Evolutionary conservation across 257 asterid species (phyloP), one percentile per base, ranked within the genome.

Genomic region (Lithospermum erythrorhizon): DNA sequence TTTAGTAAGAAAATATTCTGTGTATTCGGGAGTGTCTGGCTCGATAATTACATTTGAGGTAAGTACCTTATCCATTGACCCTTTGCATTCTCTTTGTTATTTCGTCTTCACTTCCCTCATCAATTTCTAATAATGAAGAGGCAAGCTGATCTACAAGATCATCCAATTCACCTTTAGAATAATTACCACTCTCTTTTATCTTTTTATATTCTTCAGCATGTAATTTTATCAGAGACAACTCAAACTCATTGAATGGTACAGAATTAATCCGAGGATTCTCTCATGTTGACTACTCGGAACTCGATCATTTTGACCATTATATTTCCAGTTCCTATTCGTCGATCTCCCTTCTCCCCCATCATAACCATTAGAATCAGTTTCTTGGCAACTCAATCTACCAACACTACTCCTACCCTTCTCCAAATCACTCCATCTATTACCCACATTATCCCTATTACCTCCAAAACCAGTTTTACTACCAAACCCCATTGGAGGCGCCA

Each of bases 51-150:
- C 29, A 58, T 60, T 66, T 30, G 60, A 11, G 64, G 56, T 57
- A 41, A 61, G 54, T 63, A 91, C 97, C 96, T 83, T 89, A 68
- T 86, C 95, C 8, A 85, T 88, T 21, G 67, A 19, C 18, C 68
- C 59, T 6, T 9, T 21, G 45, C 73, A 72, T 81, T 84, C 76
- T 72, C 83, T 65, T 75, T 82, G 56, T 69, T 83, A 59, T 65
- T 80, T 78, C 68, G 78, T 62, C 87, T 30, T 61, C 71, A 14
- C 81, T 63, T 66, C 71, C 88, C 67, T 84, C 88, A 61, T 75
- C 85, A 65, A 82, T 75, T 24, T 68, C 79, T 21, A 79, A 64
- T 21, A 79, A 64, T 66, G 89, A 70, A 64, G 68, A 71, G 68
- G 67, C 66, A 66, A 72, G 70, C 64, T 71, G 82, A 29, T 83